Evolutionary conservation across 139 green algal species (phyloP).

Genomic region (Chlorella sp.): DNA sequence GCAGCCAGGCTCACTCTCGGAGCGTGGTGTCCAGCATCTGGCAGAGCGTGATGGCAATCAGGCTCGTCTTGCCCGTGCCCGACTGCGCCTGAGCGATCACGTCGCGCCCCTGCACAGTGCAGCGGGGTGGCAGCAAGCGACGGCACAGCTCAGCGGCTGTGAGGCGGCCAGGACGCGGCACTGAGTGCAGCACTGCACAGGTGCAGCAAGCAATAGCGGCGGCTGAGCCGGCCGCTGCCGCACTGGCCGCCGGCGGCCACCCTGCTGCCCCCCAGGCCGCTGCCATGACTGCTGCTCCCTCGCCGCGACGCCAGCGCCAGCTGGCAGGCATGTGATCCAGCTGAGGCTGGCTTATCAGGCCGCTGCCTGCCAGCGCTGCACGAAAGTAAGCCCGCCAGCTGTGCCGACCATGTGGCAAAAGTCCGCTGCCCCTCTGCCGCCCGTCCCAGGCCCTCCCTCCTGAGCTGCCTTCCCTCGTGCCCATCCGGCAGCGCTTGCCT

Average conservation of each 20-base stretch:
- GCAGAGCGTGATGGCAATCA: slow-evolving; percentile 92
- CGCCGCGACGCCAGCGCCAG: too few relatives aligned
- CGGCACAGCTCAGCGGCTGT: not conserved
- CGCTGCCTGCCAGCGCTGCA: too few relatives aligned
- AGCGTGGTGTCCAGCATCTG: slow-evolving; percentile 86
- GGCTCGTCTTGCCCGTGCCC: slow-evolving; percentile 97
- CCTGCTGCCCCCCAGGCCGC: not conserved
- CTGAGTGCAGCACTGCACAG: not conserved
- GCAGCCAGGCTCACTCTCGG: slow-evolving; percentile 36
- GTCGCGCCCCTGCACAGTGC: slow-evolving; percentile 90
- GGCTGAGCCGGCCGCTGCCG: not conserved
- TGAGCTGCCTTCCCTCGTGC: too few relatives aligned
- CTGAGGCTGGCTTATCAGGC: too few relatives aligned
- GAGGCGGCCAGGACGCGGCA: not conserved
- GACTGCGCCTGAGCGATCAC: slow-evolving; percentile 99
- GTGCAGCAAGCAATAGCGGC: not conserved
- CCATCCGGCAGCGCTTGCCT: not conserved
- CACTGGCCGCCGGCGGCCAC: not conserved
- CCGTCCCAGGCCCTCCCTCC: too few relatives aligned
- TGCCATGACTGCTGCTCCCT: too few relatives aligned
- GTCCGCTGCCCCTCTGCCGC: too few relatives aligned
- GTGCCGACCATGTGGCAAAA: too few relatives aligned
- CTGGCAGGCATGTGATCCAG: too few relatives aligned
- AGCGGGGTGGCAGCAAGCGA: slow-evolving; percentile 58
- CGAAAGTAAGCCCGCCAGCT: too few relatives aligned